These are phyloP conservation scores for Polyporus tsugae DNA, from an alignment of 1,284 basidiomycete species.

Conservation along the genomic window DNA sequence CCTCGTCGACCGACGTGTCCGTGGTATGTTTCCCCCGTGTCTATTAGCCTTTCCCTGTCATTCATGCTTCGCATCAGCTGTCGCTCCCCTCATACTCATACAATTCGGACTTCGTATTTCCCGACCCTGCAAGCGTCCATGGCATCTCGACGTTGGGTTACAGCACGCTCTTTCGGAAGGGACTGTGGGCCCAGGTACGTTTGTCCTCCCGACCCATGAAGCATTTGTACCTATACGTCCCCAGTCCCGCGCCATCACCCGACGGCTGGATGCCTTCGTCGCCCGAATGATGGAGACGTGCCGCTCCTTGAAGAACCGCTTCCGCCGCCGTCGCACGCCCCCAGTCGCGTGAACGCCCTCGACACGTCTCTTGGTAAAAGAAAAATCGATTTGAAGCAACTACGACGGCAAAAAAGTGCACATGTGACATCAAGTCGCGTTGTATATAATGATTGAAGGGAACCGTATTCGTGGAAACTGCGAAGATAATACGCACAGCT, in stretches of 20 bases:
- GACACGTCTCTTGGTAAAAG: not conserved
- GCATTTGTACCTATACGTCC: not conserved
- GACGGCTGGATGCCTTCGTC: conserved; percentile 19
- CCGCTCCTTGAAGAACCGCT: not conserved
- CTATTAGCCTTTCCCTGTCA: not conserved
- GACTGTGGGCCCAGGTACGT: conserved; percentile 28
- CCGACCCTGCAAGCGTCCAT: conserved; percentile 12
- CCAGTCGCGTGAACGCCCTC: not conserved
- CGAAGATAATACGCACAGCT: not conserved
- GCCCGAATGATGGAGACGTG: not conserved
- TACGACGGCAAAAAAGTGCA: not conserved
- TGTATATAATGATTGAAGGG: not conserved
- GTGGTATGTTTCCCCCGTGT: conserved; percentile 12
- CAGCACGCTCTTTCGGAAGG: conserved; percentile 27
- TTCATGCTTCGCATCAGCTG: not conserved
- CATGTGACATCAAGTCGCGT: not conserved
- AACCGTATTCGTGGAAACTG: not conserved
- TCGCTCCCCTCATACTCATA: conserved; percentile 17
- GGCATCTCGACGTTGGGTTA: conserved; percentile 25
- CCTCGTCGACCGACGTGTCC: conserved; percentile 14
- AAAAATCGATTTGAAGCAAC: not conserved
- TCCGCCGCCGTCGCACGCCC: not conserved
- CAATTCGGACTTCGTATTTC: conserved; percentile 21
- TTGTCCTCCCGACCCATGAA: too few species aligned
- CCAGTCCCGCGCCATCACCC: conserved; percentile 21